Evolutionary conservation across 192 early-diverging fungal species (phyloP).

Genomic region (Ambispora gerdemannii): DNA sequence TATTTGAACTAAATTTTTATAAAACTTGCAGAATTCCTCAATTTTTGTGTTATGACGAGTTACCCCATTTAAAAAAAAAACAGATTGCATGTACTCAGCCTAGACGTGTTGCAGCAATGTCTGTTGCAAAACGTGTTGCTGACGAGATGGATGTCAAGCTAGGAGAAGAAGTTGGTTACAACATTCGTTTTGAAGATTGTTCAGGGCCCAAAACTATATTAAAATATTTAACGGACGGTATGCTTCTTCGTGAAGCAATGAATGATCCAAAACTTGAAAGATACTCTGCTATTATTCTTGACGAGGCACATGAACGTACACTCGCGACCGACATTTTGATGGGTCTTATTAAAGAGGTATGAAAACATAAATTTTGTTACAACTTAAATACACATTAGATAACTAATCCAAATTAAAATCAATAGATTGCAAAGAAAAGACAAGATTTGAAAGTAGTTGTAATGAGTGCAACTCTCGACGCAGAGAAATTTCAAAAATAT

Average conservation of each 20-base stretch:
- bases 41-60: slow-evolving; percentile 86
- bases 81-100: slow-evolving; percentile 99
- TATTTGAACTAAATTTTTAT: slow-evolving; percentile 1
- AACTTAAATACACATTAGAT: too few relatives aligned
- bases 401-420: too few relatives aligned
- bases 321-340: slow-evolving; percentile 96
- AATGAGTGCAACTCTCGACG: slow-evolving; percentile 97
- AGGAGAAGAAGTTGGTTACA: slow-evolving; percentile 97
- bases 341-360: slow-evolving; percentile 91
- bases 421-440: slow-evolving; percentile 65
- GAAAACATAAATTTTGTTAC: too few relatives aligned
- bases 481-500: slow-evolving; percentile 98
- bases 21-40: slow-evolving; percentile 80
- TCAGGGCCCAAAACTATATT: slow-evolving; percentile 80
- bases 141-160: slow-evolving; percentile 93
- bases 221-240: slow-evolving; percentile 96
- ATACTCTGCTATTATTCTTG: slow-evolving; percentile 95
- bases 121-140: slow-evolving; percentile 96
- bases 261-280: slow-evolving; percentile 78
- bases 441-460: slow-evolving; percentile 89
- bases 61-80: slow-evolving; percentile 83
- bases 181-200: slow-evolving; percentile 97
- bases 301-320: slow-evolving; percentile 98
- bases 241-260: slow-evolving; percentile 98
- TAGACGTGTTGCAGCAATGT: slow-evolving; percentile 99